Evolutionary conservation across 2,329 filamentous ascomycete species (phyloP).

Genomic region (Dactylonectria estremocensis): DNA sequence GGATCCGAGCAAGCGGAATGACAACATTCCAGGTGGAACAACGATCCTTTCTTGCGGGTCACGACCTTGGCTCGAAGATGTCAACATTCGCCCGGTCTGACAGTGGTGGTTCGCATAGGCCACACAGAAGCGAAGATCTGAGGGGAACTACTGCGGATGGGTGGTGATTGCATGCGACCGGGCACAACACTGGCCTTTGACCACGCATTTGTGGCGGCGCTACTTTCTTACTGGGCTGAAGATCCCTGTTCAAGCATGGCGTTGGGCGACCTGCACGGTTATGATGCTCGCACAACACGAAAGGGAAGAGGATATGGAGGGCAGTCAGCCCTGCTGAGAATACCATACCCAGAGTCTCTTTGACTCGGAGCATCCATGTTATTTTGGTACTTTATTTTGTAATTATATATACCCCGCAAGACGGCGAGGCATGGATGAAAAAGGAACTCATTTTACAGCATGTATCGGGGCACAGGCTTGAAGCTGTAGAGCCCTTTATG

Average conservation of each 20-base stretch:
- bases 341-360: conserved; percentile 12
- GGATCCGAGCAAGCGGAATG: conserved; percentile 18
- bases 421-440: conserved; percentile 34
- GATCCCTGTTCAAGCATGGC: conserved; percentile 42
- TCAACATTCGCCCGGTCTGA: conserved; percentile 30
- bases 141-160: conserved; percentile 31
- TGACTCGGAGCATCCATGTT: conserved; percentile 29
- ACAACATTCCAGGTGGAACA: conserved; percentile 13
- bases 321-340: conserved; percentile 28
- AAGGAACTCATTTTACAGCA: conserved; percentile 40
- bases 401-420: conserved; percentile 36
- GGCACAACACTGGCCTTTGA: conserved; percentile 33
- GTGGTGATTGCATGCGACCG: conserved; percentile 22
- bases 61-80: conserved; percentile 13
- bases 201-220: conserved; percentile 41
- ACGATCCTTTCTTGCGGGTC: background rate
- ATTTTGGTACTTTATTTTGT: conserved; percentile 20
- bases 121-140: conserved; percentile 36
- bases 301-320: conserved; percentile 1
- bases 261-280: conserved; percentile 36
- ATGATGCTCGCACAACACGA: conserved; percentile 32
- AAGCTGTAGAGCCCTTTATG: conserved; percentile 46
- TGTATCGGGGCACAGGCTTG: conserved; percentile 45
- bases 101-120: conserved; percentile 28
- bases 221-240: conserved; percentile 48